Conservation (phyloP, 2,329 filamentous ascomycete species). For the Colletotrichum tropicale region DNA sequence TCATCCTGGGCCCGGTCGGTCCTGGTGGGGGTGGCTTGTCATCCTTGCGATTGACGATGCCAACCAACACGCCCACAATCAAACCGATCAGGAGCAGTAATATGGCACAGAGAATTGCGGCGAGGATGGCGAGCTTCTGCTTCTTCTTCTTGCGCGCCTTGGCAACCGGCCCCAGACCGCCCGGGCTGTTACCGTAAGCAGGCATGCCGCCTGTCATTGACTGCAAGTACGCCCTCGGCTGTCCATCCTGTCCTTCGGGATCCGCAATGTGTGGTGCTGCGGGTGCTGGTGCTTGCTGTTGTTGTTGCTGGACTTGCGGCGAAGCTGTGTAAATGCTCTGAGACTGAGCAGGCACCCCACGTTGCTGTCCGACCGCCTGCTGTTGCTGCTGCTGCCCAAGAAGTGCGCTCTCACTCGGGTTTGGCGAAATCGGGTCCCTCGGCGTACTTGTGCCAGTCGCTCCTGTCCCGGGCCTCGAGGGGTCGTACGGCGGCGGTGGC, state of each 20-base stretch:
- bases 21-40: not conserved
- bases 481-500: slow-evolving; percentile 19
- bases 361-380: not conserved
- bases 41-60: slow-evolving; percentile 8
- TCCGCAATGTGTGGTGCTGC: not conserved
- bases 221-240: slow-evolving; percentile 1
- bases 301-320: not conserved
- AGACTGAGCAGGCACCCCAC: not conserved
- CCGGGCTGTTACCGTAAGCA: slow-evolving; percentile 1
- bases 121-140: slow-evolving; percentile 15
- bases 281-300: not conserved
- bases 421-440: not conserved
- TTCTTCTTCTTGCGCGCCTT: slow-evolving; percentile 12
- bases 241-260: not conserved
- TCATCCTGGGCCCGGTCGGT: not conserved
- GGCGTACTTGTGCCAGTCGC: not conserved
- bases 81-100: slow-evolving; percentile 19
- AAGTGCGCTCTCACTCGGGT: slow-evolving; percentile 1
- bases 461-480: not conserved
- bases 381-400: not conserved
- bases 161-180: slow-evolving; percentile 13
- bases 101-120: slow-evolving; percentile 3
- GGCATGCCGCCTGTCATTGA: slow-evolving; percentile 20
- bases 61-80: slow-evolving; percentile 17
- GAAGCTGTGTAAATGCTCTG: not conserved